These are phyloP conservation scores for Vachellia collinsii DNA, from an alignment of 306 rosid species.

Conservation along the genomic window DNA sequence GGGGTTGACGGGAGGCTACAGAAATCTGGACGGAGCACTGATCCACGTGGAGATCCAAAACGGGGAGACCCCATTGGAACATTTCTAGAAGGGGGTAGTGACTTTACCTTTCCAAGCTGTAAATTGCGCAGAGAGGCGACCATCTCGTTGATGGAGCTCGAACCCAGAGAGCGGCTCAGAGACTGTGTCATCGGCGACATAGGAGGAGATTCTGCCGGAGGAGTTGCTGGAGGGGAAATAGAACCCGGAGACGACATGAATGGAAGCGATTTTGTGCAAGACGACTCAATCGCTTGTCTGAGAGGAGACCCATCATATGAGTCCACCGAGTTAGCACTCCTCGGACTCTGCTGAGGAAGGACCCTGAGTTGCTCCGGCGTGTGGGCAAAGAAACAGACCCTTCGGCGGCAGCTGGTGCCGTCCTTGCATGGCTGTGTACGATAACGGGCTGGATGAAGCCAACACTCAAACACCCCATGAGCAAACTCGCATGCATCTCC, in stretches of 20 bases:
- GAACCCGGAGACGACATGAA: conserved; percentile 58
- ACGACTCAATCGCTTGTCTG: conserved; percentile 48
- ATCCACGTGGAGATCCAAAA: conserved; percentile 70
- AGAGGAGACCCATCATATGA: conserved; percentile 79
- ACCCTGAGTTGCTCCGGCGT: conserved; percentile 88
- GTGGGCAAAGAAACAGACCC: conserved; percentile 96
- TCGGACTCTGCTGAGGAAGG: conserved; percentile 66
- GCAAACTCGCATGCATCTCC: conserved; percentile 90
- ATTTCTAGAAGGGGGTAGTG: conserved; percentile 59
- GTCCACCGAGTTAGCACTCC: conserved; percentile 52
- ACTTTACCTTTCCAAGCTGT: conserved; percentile 72
- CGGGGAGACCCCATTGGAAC: conserved; percentile 56
- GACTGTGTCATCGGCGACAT: conserved; percentile 64
- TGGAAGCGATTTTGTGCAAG: conserved; percentile 44
- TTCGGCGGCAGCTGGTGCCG: conserved; percentile 74
- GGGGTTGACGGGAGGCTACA: conserved; percentile 79
- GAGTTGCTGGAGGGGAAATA: conserved; percentile 57
- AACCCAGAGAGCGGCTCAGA: conserved; percentile 60
- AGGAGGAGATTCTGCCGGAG: conserved; percentile 71
- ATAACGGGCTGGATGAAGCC: conserved; percentile 98
- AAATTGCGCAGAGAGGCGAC: conserved; percentile 68
- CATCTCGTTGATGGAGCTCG: conserved; percentile 62
- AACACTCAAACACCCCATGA: conserved; percentile 96
- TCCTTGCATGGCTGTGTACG: conserved; percentile 97
- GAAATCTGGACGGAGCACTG: conserved; percentile 73